A percentile compares a stretch with the other conserved stretches of the same genome.
phyloP scores from a whole-genome alignment of 768 basidiomycete species.

The Zangia roseola region DNA sequence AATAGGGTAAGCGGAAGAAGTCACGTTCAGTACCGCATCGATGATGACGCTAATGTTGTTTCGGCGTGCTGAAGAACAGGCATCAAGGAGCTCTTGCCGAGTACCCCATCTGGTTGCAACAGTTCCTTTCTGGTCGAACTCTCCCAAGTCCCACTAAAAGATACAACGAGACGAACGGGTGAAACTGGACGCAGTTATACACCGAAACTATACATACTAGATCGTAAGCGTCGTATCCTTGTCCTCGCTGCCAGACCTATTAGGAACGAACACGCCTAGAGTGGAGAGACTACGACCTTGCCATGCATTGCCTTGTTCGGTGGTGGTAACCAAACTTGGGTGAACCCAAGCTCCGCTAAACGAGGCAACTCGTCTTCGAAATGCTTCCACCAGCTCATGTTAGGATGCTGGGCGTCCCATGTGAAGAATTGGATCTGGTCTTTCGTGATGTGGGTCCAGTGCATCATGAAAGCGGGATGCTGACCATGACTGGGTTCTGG shows the following conservation, averaged over 20 bases:
- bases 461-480: slow-evolving; percentile 11
- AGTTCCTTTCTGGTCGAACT: slow-evolving; percentile 76
- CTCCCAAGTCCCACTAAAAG: slow-evolving; percentile 83
- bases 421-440: slow-evolving; percentile 79
- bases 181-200: neutral
- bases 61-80: slow-evolving; percentile 64
- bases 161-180: neutral
- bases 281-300: slow-evolving; percentile 36
- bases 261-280: slow-evolving; percentile 8
- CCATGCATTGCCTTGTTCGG: slow-evolving; percentile 70
- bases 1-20: slow-evolving; percentile 10
- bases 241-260: slow-evolving; percentile 47
- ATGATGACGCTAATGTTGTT: slow-evolving; percentile 75
- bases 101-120: slow-evolving; percentile 84
- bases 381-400: slow-evolving; percentile 79
- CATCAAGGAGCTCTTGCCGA: slow-evolving; percentile 70
- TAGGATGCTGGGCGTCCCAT: slow-evolving; percentile 62
- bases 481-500: slow-evolving; percentile 69
- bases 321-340: slow-evolving; percentile 82
- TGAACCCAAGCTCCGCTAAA: slow-evolving; percentile 67
- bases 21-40: slow-evolving; percentile 88
- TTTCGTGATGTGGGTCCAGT: neutral
- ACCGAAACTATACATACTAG: slow-evolving; percentile 45
- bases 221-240: slow-evolving; percentile 87
- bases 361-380: slow-evolving; percentile 63